Conservation (phyloP, 2,329 filamentous ascomycete species). For the Xylariaceae sp. region DNA sequence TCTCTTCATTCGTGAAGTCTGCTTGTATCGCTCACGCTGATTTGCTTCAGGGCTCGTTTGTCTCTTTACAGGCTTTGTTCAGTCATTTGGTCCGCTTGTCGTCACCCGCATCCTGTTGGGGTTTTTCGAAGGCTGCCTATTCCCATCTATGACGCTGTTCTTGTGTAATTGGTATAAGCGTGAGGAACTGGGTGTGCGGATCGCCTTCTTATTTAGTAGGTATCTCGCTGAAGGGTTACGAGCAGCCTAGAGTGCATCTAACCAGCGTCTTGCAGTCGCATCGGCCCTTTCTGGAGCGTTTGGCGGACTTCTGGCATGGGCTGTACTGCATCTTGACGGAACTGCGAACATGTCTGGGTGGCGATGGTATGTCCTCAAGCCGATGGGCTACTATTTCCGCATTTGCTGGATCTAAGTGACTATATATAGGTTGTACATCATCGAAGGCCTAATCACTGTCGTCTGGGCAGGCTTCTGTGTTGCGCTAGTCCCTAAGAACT, state of each 20-base stretch:
- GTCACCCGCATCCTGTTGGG: slow-evolving; percentile 38
- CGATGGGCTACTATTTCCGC: accelerated
- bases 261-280: slow-evolving; percentile 27
- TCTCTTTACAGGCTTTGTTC: slow-evolving; percentile 37
- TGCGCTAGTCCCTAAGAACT: slow-evolving; percentile 27
- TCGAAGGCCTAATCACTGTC: slow-evolving; percentile 33
- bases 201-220: slow-evolving; percentile 37
- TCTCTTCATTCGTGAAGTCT: too few species aligned
- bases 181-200: slow-evolving; percentile 38
- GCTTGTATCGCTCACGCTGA: background rate
- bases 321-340: slow-evolving; percentile 39
- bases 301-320: slow-evolving; percentile 37
- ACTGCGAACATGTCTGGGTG: slow-evolving; percentile 33
- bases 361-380: slow-evolving; percentile 32
- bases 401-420: background rate
- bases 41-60: slow-evolving; percentile 29
- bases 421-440: slow-evolving; percentile 28
- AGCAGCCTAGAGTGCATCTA: background rate
- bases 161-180: slow-evolving; percentile 42
- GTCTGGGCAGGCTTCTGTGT: slow-evolving; percentile 21
- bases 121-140: slow-evolving; percentile 40
- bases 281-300: slow-evolving; percentile 37
- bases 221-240: background rate
- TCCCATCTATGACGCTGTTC: slow-evolving; percentile 38
- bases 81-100: slow-evolving; percentile 34